These are phyloP conservation scores for Crithidia sp. DNA, from an alignment of 208 protist species.

Conservation along the genomic window DNA sequence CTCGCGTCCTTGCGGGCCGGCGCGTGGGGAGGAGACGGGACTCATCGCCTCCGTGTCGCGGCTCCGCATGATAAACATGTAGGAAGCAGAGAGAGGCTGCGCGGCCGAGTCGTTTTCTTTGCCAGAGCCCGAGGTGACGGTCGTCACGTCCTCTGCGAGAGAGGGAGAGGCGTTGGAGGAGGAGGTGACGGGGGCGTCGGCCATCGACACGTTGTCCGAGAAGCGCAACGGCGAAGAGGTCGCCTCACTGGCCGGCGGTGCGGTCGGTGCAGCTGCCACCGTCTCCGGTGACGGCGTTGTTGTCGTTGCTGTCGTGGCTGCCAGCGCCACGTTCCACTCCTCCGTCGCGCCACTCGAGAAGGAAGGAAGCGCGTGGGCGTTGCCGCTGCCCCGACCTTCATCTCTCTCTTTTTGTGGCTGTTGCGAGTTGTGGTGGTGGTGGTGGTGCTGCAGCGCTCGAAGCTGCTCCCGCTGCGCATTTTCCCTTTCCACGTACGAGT, in stretches of 20 bases:
- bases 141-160: neutral
- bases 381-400: neutral
- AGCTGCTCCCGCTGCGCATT: slow-evolving; percentile 32
- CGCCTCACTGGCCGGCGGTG: neutral
- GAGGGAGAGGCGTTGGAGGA: neutral
- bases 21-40: slow-evolving; percentile 11
- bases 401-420: neutral
- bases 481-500: slow-evolving; percentile 47
- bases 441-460: slow-evolving; percentile 6
- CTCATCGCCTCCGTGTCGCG: slow-evolving; percentile 32
- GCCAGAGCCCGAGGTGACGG: neutral
- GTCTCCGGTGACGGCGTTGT: neutral
- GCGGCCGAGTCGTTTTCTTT: slow-evolving; percentile 2
- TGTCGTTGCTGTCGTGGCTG: slow-evolving; percentile 2
- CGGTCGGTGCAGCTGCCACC: neutral
- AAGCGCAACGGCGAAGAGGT: neutral
- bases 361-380: slow-evolving; percentile 2
- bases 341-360: slow-evolving; percentile 7
- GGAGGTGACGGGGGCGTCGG: neutral
- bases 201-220: neutral
- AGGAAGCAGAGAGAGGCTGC: slow-evolving; percentile 31
- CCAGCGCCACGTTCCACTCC: slow-evolving; percentile 20
- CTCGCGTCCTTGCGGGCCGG: neutral
- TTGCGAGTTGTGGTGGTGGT: neutral
- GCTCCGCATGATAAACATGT: slow-evolving; percentile 46